These are phyloP conservation scores for Colletotrichum liriopes DNA, from an alignment of 2,329 filamentous ascomycete genomes.

Conservation along the genomic window DNA sequence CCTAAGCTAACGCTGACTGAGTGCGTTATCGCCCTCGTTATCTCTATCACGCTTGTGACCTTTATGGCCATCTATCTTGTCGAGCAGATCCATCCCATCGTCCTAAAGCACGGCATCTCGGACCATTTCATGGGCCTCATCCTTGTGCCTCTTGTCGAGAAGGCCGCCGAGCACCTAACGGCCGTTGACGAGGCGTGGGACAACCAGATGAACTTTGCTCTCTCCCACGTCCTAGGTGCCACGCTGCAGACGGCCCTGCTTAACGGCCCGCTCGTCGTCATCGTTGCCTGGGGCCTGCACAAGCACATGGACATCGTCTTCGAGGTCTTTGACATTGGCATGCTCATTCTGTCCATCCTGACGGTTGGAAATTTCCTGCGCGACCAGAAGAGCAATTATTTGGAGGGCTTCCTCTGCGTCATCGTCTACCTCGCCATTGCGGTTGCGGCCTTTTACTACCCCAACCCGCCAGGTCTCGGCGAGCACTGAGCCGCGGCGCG, in stretches of 20 bases:
- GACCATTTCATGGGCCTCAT: constrained; percentile 79
- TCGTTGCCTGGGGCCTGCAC: constrained; percentile 85
- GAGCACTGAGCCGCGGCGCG: constrained; percentile 7
- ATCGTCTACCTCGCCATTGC: constrained; percentile 75
- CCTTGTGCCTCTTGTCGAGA: constrained; percentile 86
- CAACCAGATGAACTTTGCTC: constrained; percentile 86
- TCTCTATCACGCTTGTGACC: constrained; percentile 79
- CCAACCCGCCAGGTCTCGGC: constrained; percentile 54
- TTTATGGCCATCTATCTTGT: constrained; percentile 83
- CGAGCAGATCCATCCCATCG: constrained; percentile 76
- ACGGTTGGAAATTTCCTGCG: constrained; percentile 90
- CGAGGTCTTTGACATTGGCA: constrained; percentile 86
- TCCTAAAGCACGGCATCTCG: constrained; percentile 61
- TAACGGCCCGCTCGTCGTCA: constrained; percentile 86
- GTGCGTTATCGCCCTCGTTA: constrained; percentile 74
- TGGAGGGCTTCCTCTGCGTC: constrained; percentile 88
- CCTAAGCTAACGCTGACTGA: constrained; percentile 83
- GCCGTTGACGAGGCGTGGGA: constrained; percentile 89
- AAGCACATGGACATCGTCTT: constrained; percentile 86
- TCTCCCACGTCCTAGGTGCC: constrained; percentile 88
- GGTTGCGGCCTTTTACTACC: constrained; percentile 71
- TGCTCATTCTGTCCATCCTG: constrained; percentile 87
- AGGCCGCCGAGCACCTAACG: constrained; percentile 88
- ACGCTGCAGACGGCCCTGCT: constrained; percentile 92
- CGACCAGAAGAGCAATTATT: constrained; percentile 91